phyloP scores from a whole-genome alignment of 441 rosid species.

The Isatis lusitanica region DNA sequence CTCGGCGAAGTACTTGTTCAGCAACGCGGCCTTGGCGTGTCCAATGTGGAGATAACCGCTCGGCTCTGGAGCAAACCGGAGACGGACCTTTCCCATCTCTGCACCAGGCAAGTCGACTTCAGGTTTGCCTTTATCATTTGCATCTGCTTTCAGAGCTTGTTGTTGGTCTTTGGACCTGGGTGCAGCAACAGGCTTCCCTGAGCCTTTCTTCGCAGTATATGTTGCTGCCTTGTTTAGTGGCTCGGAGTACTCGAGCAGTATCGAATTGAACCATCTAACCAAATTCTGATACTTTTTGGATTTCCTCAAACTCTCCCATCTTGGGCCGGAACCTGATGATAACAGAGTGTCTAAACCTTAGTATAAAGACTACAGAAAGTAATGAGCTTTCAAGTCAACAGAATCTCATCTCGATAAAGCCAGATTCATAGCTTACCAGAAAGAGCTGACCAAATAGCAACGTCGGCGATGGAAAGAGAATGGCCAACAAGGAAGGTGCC shows the following conservation, averaged over 20 bases:
- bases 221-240: conserved; percentile 50
- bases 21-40: conserved; percentile 86
- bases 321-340: conserved; percentile 59
- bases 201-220: conserved; percentile 57
- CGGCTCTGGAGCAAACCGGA: conserved; percentile 94
- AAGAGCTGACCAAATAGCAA: conserved; percentile 87
- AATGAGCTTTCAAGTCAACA: background rate
- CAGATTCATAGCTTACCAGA: conserved; percentile 47
- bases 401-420: background rate
- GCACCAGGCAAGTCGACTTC: conserved; percentile 84
- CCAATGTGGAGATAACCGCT: conserved; percentile 96
- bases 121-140: conserved; percentile 60
- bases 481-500: conserved; percentile 67
- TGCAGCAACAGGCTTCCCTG: conserved; percentile 49
- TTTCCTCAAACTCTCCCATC: conserved; percentile 95
- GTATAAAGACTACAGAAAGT: background rate
- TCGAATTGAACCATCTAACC: conserved; percentile 80
- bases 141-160: conserved; percentile 41
- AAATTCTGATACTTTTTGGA: conserved; percentile 80
- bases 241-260: conserved; percentile 55
- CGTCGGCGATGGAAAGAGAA: conserved; percentile 72
- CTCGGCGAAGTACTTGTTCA: conserved; percentile 85
- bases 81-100: conserved; percentile 69
- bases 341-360: background rate
- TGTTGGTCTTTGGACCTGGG: conserved; percentile 50